These are phyloP conservation scores for Cryptococcus maquisensis DNA, from an alignment of 1,284 basidiomycete genomes.

Conservation along the genomic window DNA sequence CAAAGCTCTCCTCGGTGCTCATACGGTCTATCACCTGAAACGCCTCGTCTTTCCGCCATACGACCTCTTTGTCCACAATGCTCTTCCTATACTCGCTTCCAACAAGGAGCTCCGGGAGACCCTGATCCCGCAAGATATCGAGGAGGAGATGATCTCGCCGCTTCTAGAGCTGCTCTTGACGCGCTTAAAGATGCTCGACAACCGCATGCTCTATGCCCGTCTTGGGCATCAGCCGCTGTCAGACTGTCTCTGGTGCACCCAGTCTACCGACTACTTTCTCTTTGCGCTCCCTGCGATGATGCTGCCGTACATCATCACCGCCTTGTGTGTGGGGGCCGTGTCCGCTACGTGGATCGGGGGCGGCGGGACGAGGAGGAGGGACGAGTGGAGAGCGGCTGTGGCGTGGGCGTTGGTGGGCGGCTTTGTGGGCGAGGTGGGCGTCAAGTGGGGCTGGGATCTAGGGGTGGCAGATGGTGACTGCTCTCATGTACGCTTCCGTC, in stretches of 20 bases:
- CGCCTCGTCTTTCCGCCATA: slow-evolving; percentile 19
- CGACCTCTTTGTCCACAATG: slow-evolving; percentile 27
- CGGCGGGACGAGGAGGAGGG: slow-evolving; percentile 6
- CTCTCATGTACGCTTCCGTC: slow-evolving; percentile 27
- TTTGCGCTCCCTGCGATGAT: slow-evolving; percentile 23
- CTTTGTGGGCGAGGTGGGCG: slow-evolving; percentile 4
- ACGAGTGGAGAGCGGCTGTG: slow-evolving; percentile 15
- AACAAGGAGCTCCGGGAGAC: slow-evolving; percentile 20
- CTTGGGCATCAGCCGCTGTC: slow-evolving; percentile 30
- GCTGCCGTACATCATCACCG: slow-evolving; percentile 22
- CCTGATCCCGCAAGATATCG: neutral
- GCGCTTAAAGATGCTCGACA: slow-evolving; percentile 24
- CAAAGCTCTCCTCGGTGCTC: too few relatives aligned
- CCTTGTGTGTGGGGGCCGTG: slow-evolving; percentile 24
- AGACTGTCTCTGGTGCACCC: slow-evolving; percentile 35
- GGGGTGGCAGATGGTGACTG: slow-evolving; percentile 24
- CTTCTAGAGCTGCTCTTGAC: slow-evolving; percentile 25
- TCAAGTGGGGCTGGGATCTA: slow-evolving; percentile 21
- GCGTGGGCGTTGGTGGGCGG: slow-evolving; percentile 20
- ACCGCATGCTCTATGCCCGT: slow-evolving; percentile 28
- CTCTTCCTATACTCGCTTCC: slow-evolving; percentile 19
- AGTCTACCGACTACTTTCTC: slow-evolving; percentile 23
- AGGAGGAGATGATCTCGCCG: slow-evolving; percentile 4
- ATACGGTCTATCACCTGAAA: too few relatives aligned
- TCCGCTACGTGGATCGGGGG: slow-evolving; percentile 18